These are phyloP conservation scores for Coemansia sp. DNA, from an alignment of 192 early-diverging fungal genomes.

Conservation along the genomic window DNA sequence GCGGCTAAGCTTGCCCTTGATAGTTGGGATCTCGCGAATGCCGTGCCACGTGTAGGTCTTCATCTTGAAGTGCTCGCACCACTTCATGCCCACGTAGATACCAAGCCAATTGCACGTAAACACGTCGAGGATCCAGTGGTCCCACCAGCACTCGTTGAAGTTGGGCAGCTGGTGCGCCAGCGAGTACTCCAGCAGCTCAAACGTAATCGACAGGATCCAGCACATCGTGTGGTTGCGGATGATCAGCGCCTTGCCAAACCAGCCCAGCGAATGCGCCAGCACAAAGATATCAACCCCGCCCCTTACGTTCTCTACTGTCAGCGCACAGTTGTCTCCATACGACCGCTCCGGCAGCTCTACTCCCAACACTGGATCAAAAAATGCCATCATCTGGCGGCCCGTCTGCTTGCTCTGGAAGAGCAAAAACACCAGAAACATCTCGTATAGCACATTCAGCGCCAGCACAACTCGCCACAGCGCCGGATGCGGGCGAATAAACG, in stretches of 20 bases:
- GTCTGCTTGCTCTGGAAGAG: constrained; percentile 92
- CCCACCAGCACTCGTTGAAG: constrained; percentile 99
- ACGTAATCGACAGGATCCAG: constrained; percentile 93
- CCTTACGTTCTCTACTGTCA: constrained; percentile 73
- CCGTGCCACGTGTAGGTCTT: constrained; percentile 97
- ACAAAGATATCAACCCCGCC: constrained; percentile 92
- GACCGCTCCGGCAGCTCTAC: constrained; percentile 83
- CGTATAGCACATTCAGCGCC: constrained; percentile 80
- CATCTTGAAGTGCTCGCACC: constrained; percentile 93
- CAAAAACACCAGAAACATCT: constrained; percentile 84
- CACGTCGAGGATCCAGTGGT: constrained; percentile 97
- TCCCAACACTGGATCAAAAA: constrained; percentile 79
- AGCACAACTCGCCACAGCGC: constrained; percentile 91
- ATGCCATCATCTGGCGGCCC: constrained; percentile 74
- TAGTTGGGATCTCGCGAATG: constrained; percentile 76
- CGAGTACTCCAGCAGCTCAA: constrained; percentile 95
- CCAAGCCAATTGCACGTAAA: constrained; percentile 92
- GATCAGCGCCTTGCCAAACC: constrained; percentile 92
- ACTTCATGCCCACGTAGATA: constrained; percentile 93
- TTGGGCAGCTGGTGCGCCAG: constrained; percentile 93
- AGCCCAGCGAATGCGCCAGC: constrained; percentile 86
- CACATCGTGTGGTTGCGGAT: constrained; percentile 93
- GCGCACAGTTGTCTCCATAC: constrained; percentile 86
- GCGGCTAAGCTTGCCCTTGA: constrained; percentile 83
- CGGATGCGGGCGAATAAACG: constrained; percentile 90